Evolutionary conservation across 495 filamentous ascomycete genomes (phyloP), one percentile per base, ranked within the genome.

Genomic region (Darksidea phi): DNA sequence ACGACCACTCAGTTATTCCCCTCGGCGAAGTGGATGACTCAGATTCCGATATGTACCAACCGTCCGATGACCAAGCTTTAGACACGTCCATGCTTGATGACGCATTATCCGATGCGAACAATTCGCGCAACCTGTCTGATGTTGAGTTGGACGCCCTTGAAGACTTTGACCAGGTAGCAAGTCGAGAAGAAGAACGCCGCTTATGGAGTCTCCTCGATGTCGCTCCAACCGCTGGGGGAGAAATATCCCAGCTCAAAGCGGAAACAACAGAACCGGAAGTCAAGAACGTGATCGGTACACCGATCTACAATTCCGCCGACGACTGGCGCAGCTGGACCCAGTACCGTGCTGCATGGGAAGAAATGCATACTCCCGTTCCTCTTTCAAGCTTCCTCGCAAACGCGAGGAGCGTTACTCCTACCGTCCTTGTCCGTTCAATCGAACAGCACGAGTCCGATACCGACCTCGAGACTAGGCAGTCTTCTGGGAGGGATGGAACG

Each of bases 111-210:
- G 24, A 13, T 23, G 13, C 48, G 20, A 41, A 48, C 1, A 11
- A 48, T 66, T 0, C 28, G 7, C 20, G n/a, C 20, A 20, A 10
- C 18, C 21, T 37, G 13, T 75, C 77, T 59, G 67, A 72, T 11
- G 67, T 51, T 5, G 72, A 79, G 51, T 80, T 86, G 47, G 73
- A 70, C 0, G 79, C 86, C 50, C 76, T 82, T 0, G 84, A 88
- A 57, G 57, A 56, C 0, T 50, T 80, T 5, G 88, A 92, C 62
- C 70, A 64, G 21, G 68, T 77, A 59, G 67, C 73, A 13, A 80
- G 81, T 58, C 73, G 68, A 13, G 50, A 64, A 7, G 86, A 88
- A 70, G 87, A 91, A 72, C 66, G 69, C 36, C 63, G 70, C 12
- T 57, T 90, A 10, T 86, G 84, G 82, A 58, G 61, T 0, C 37